phyloP scores from a whole-genome alignment of 371 early-diverging fungal species.

The Synchytrium microbalum region DNA sequence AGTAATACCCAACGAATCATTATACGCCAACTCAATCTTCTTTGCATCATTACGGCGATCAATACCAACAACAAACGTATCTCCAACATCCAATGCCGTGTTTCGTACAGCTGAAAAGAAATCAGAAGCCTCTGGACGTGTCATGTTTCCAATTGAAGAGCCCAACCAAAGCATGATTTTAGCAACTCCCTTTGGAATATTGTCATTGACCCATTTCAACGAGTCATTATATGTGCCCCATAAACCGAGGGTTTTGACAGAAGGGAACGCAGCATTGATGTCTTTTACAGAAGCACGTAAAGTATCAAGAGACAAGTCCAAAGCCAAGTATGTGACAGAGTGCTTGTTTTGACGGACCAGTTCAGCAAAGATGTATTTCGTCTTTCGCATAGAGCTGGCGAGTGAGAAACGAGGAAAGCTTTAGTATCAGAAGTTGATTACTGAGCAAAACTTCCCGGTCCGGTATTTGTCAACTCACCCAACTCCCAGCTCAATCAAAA shows the following conservation, averaged over 20 bases:
- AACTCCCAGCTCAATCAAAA: conserved; percentile 75
- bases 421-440: conserved; percentile 8
- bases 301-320: conserved; percentile 78
- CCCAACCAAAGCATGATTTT: conserved; percentile 83
- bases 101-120: conserved; percentile 47
- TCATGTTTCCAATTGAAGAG: conserved; percentile 77
- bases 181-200: conserved; percentile 41
- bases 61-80: conserved; percentile 71
- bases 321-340: conserved; percentile 78
- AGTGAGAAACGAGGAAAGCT: background rate
- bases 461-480: conserved; percentile 68
- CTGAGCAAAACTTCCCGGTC: background rate
- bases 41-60: conserved; percentile 66
- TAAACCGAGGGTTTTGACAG: conserved; percentile 64
- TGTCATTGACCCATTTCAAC: conserved; percentile 52
- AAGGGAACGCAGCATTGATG: conserved; percentile 35
- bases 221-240: conserved; percentile 81
- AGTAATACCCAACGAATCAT: conserved; percentile 70
- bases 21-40: conserved; percentile 70
- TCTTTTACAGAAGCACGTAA: conserved; percentile 54
- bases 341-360: conserved; percentile 52
- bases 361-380: conserved; percentile 64
- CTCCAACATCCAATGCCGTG: conserved; percentile 58
- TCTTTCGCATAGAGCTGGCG: conserved; percentile 76
- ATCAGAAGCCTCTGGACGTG: conserved; percentile 45